Conservation (phyloP, 345 rosid species). For the Camelina sativa region DNA sequence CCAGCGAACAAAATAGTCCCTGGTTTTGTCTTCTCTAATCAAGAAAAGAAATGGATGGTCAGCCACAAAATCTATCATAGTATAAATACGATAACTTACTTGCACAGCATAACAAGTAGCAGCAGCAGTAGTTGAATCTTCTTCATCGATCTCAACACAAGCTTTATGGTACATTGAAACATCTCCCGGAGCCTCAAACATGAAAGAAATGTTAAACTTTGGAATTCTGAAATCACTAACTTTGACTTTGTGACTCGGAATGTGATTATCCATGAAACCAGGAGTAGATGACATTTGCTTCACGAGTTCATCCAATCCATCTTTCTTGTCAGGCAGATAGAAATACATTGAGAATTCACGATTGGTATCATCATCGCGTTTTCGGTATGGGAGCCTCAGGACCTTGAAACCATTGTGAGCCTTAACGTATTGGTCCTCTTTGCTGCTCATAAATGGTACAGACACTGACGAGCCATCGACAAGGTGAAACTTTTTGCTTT, state of each 20-base stretch:
- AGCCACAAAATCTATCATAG: not conserved
- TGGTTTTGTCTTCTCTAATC: constrained; percentile 16
- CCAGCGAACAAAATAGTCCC: constrained; percentile 15
- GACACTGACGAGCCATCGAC: not conserved
- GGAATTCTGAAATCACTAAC: not conserved
- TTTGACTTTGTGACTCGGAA: not conserved
- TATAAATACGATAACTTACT: too few relatives aligned
- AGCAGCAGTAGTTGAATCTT: too few relatives aligned
- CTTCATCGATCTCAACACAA: not conserved
- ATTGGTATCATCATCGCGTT: not conserved
- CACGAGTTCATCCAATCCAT: not conserved
- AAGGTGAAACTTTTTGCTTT: not conserved
- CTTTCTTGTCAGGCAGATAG: constrained; percentile 16
- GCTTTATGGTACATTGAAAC: not conserved
- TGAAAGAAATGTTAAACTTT: not conserved
- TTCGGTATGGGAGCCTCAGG: not conserved
- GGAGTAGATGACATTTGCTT: constrained; percentile 1
- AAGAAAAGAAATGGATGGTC: constrained; percentile 27
- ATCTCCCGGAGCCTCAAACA: not conserved
- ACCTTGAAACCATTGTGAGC: constrained; percentile 7
- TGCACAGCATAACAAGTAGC: too few relatives aligned
- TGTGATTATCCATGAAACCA: constrained; percentile 27
- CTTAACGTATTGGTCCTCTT: not conserved
- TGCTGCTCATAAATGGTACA: constrained; percentile 5
- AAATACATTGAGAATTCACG: constrained; percentile 14